phyloP scores from a whole-genome alignment of 208 protist genomes.

The Crithidia thermophila region DNA sequence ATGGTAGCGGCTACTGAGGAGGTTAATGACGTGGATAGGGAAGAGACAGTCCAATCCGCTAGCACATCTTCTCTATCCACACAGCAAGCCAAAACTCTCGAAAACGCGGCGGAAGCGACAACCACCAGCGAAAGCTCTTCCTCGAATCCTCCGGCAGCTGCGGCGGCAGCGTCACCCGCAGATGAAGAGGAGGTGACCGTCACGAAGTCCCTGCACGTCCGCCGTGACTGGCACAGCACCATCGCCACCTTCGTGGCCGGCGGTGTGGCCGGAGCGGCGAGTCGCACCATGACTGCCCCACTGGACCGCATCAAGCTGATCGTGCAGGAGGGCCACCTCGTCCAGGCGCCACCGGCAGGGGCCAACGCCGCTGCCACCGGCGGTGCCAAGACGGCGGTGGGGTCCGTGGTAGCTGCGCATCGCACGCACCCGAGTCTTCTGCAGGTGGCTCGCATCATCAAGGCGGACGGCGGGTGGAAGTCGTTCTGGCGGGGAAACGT shows the following conservation, averaged over 20 bases:
- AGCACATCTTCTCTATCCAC: too few relatives aligned
- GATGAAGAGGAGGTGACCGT: constrained; percentile 23
- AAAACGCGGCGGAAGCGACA: not conserved
- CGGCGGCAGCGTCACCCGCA: too few relatives aligned
- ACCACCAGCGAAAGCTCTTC: not conserved
- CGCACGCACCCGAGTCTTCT: constrained; percentile 59
- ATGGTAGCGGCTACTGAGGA: too few relatives aligned
- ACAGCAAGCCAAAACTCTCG: not conserved
- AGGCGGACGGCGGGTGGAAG: constrained; percentile 71
- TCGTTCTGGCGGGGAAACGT: constrained; percentile 91
- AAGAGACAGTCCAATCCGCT: too few relatives aligned
- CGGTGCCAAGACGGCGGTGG: not conserved
- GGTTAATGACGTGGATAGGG: too few relatives aligned
- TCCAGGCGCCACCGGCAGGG: constrained; percentile 11
- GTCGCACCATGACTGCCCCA: constrained; percentile 87
- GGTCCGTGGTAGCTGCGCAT: not conserved
- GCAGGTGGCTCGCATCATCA: constrained; percentile 78
- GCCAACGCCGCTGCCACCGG: not conserved
- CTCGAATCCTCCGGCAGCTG: not conserved
- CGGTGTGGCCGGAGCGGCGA: constrained; percentile 81
- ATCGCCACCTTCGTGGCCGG: constrained; percentile 82
- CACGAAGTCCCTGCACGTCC: constrained; percentile 41
- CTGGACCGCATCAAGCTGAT: constrained; percentile 94
- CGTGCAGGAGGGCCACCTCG: constrained; percentile 90
- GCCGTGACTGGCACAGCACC: constrained; percentile 81